These are phyloP conservation scores for Tephrocybe sp. DNA, from an alignment of 768 basidiomycete genomes.

Conservation along the genomic window DNA sequence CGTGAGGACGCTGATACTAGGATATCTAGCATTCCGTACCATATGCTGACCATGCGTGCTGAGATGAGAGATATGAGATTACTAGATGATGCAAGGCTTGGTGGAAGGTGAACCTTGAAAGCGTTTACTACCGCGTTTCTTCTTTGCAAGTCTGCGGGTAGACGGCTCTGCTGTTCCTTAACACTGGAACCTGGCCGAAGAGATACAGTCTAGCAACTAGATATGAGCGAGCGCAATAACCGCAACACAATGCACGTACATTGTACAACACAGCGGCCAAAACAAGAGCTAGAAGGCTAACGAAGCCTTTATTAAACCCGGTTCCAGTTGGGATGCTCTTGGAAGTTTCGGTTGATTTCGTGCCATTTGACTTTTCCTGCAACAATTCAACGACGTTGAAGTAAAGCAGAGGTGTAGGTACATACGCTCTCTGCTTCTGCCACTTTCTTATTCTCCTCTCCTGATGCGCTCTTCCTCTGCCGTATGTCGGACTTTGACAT, in stretches of 20 bases:
- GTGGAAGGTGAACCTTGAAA: constrained; percentile 58
- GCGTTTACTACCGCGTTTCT: constrained; percentile 72
- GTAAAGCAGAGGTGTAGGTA: background rate
- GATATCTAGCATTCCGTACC: constrained; percentile 30
- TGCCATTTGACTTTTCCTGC: background rate
- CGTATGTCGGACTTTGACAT: constrained; percentile 6
- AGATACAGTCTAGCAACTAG: background rate
- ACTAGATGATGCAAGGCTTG: background rate
- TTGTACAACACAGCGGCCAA: constrained; percentile 12
- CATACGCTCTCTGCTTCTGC: background rate
- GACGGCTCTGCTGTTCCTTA: background rate
- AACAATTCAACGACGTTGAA: background rate
- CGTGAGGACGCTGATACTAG: background rate
- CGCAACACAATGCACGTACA: constrained; percentile 1
- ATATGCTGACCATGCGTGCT: constrained; percentile 90
- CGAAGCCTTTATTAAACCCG: constrained; percentile 2
- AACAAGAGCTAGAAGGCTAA: constrained; percentile 9
- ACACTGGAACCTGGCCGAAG: background rate
- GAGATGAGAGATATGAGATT: constrained; percentile 7
- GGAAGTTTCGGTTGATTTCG: background rate
- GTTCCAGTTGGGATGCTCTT: background rate
- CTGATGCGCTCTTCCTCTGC: constrained; percentile 8
- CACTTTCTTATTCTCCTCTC: constrained; percentile 2
- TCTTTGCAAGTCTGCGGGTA: constrained; percentile 54
- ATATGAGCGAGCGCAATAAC: background rate